Evolutionary conservation across 164 flowering plant species (phyloP).

Genomic region (Nymphaea thermarum): DNA sequence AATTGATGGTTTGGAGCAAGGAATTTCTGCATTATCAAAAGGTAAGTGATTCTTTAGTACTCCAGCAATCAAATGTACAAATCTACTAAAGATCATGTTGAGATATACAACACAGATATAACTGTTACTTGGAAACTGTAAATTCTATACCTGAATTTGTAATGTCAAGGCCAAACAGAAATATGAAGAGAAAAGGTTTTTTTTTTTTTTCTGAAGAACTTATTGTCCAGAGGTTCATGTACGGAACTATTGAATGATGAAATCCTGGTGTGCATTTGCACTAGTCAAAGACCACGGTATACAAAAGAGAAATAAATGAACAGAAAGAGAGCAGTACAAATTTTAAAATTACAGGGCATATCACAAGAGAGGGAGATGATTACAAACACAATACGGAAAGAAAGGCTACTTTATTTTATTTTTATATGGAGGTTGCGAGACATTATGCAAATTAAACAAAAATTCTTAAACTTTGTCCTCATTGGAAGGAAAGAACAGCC

Average conservation of each 20-base stretch:
- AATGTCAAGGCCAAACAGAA: not conserved
- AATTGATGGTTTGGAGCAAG: not conserved
- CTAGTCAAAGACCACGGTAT: not conserved
- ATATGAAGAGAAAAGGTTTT: not conserved
- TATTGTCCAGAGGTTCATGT: not conserved
- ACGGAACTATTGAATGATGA: not conserved
- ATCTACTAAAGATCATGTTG: not conserved
- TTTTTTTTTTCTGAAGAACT: no score
- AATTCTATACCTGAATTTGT: no score
- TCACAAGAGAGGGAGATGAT: not conserved
- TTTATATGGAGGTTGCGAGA: no score
- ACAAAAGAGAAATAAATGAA: not conserved
- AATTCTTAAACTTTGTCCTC: no score
- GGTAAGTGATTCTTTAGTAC: not conserved
- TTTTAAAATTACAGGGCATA: not conserved
- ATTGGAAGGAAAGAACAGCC: no score
- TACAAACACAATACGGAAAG: no score
- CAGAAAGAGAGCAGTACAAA: not conserved
- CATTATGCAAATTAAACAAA: no score
- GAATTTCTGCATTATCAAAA: not conserved
- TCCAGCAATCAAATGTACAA: not conserved
- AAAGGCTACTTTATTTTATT: no score
- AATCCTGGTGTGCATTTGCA: not conserved
- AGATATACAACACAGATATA: not conserved
- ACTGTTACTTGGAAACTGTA: not conserved